Evolutionary conservation across 345 rosid genomes (phyloP), one percentile per base, ranked within the genome.

Genomic region (Trapa incisa): DNA sequence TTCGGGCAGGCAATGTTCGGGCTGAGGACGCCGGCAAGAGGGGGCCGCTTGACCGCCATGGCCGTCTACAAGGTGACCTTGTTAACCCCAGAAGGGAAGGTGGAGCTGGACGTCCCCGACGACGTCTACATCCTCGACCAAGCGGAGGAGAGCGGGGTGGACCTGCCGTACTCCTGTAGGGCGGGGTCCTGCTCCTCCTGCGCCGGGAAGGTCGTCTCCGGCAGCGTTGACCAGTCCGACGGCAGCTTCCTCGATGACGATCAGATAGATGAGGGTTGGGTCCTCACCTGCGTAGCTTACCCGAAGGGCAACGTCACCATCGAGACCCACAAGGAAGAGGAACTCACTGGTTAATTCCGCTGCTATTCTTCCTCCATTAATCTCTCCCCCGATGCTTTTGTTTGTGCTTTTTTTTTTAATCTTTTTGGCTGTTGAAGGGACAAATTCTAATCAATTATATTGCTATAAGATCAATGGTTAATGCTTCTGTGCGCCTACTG

Each of bases 261-360:
- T 0, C 98, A 90, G 83, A 58, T 87, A 0, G 87, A 1, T 0
- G 76, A 0, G 0, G 98, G 98, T 1, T 93, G 74, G 76, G 89
- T 90, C 58, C 92, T 93, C 62, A 93, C 99, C 16, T 90, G 97
- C 65, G 86, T 78, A 1, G 97, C 99, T 42, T 87, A 75, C 74
- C 84, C 95, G 6, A 47, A 71, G 16, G 68, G 80, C 32, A 84
- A 83, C 75, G 77, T 84, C 67, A 76, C 70, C 75, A 84, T 93
- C 65, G 88, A 78, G 81, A 93, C 99, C 43, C 97, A 88, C 96
- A 85, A 86, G 85, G 99, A 94, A 75, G 99, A 86, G 11, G 97
- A 86, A 12, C 78, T 93, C 65, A 17, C 65, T 62, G 81, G 47
- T 56, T 83, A 71, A 43, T 22, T 5, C 8, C 45, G 42, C 47